phyloP scores from a whole-genome alignment of 2,329 filamentous ascomycete species.

The Phyllosticta citrichinensis region DNA sequence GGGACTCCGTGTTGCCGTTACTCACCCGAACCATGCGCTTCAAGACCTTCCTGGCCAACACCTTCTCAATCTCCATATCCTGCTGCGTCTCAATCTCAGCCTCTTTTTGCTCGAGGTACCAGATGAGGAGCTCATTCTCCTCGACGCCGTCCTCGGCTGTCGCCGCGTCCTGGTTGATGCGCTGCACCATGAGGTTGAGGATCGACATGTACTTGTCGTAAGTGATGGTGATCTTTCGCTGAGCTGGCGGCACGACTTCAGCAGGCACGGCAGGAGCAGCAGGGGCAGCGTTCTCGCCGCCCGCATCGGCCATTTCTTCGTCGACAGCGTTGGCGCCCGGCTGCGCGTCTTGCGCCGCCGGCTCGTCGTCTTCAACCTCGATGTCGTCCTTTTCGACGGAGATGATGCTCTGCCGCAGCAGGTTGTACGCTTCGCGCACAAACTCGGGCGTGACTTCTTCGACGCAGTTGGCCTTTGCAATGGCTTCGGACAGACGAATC shows the following conservation, averaged over 20 bases:
- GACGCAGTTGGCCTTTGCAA: conserved; percentile 94
- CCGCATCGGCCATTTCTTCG: conserved; percentile 16
- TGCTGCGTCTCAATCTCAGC: conserved; percentile 71
- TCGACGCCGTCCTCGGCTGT: conserved; percentile 72
- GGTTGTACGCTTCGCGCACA: conserved; percentile 83
- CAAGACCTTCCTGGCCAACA: conserved; percentile 71
- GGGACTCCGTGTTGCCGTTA: conserved; percentile 13
- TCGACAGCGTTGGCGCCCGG: conserved; percentile 36
- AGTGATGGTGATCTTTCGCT: conserved; percentile 72
- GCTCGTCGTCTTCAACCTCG: conserved; percentile 77
- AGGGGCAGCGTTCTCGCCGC: conserved; percentile 35
- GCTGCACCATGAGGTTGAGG: conserved; percentile 72
- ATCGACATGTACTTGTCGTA: conserved; percentile 93
- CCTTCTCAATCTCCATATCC: conserved; percentile 65
- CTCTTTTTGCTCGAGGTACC: conserved; percentile 91
- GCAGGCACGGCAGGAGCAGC: conserved; percentile 15
- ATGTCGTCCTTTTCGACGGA: conserved; percentile 97
- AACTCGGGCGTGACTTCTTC: conserved; percentile 77
- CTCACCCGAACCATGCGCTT: conserved; percentile 92
- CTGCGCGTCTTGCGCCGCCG: conserved; percentile 45
- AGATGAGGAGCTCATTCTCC: conserved; percentile 68
- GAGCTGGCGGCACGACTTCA: conserved; percentile 13
- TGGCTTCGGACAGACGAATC: conserved; percentile 93
- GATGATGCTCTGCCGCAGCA: conserved; percentile 90
- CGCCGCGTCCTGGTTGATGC: conserved; percentile 73